Conservation (phyloP, 2,329 filamentous ascomycete species). For the Aspergillus sp. region DNA sequence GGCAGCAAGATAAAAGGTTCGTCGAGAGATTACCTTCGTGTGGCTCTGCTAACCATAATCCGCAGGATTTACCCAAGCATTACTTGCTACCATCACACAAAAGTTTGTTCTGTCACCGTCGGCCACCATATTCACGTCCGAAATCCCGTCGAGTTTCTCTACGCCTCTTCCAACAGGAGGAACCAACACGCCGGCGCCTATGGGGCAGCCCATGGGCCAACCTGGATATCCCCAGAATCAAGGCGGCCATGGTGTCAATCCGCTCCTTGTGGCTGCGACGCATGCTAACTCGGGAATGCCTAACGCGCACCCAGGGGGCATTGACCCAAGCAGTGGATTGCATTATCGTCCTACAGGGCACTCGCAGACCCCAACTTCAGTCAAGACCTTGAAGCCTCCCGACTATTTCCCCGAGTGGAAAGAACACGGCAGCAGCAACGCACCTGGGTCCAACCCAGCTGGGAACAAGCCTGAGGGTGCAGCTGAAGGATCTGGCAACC, state of each 20-base stretch:
- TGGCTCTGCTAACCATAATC: slow-evolving; percentile 34
- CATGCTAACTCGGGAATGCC: slow-evolving; percentile 31
- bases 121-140: slow-evolving; percentile 93
- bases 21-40: slow-evolving; percentile 4
- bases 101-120: slow-evolving; percentile 89
- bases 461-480: slow-evolving; percentile 7
- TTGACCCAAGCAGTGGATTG: slow-evolving; percentile 23
- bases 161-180: slow-evolving; percentile 84
- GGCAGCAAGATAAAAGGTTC: slow-evolving; percentile 58
- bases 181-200: slow-evolving; percentile 64
- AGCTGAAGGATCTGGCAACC: slow-evolving; percentile 11
- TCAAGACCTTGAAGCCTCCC: slow-evolving; percentile 67
- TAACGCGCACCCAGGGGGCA: slow-evolving; percentile 23
- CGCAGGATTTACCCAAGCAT: slow-evolving; percentile 74
- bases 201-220: slow-evolving; percentile 34
- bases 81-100: slow-evolving; percentile 66
- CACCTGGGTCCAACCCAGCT: slow-evolving; percentile 19
- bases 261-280: slow-evolving; percentile 83
- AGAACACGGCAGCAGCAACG: slow-evolving; percentile 46
- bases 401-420: slow-evolving; percentile 90
- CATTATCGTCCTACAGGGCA: slow-evolving; percentile 53
- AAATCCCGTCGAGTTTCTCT: slow-evolving; percentile 85
- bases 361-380: slow-evolving; percentile 70
- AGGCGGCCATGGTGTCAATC: slow-evolving; percentile 61
- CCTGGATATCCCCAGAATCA: slow-evolving; percentile 47